Evolutionary conservation across 106 monocot species (phyloP).

Genomic region (Ottelia alismoides): DNA sequence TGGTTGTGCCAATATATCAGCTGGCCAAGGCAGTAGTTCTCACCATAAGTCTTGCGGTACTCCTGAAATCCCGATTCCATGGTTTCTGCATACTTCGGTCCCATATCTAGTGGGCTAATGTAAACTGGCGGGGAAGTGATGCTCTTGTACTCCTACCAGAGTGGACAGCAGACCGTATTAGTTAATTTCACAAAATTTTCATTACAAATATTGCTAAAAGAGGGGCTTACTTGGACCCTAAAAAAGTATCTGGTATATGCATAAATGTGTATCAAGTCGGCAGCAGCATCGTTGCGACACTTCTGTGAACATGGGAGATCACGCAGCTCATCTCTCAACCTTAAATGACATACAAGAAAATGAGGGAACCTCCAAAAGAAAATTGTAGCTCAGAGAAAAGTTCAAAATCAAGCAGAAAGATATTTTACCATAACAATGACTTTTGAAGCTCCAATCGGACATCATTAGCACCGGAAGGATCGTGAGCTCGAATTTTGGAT

Average conservation of each 20-base stretch:
- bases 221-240: constrained; percentile 59
- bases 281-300: constrained; percentile 90
- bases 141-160: constrained; percentile 78
- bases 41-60: constrained; percentile 75
- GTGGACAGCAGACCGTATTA: too few species aligned
- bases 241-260: constrained; percentile 87
- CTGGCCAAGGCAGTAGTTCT: constrained; percentile 90
- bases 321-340: constrained; percentile 90
- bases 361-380: too few species aligned
- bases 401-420: not conserved
- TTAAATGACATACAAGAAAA: too few species aligned
- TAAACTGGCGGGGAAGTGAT: constrained; percentile 76
- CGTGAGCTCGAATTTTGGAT: constrained; percentile 52
- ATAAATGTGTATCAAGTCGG: constrained; percentile 94
- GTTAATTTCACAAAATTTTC: too few species aligned
- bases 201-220: too few species aligned
- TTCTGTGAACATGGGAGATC: constrained; percentile 65
- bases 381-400: too few species aligned
- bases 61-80: constrained; percentile 79
- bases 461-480: constrained; percentile 60
- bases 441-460: constrained; percentile 33
- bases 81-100: constrained; percentile 80
- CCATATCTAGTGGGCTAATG: constrained; percentile 91
- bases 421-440: constrained; percentile 68
- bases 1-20: constrained; percentile 90